Evolutionary conservation across 306 rosid species (phyloP).

Genomic region (Vicia faba): DNA sequence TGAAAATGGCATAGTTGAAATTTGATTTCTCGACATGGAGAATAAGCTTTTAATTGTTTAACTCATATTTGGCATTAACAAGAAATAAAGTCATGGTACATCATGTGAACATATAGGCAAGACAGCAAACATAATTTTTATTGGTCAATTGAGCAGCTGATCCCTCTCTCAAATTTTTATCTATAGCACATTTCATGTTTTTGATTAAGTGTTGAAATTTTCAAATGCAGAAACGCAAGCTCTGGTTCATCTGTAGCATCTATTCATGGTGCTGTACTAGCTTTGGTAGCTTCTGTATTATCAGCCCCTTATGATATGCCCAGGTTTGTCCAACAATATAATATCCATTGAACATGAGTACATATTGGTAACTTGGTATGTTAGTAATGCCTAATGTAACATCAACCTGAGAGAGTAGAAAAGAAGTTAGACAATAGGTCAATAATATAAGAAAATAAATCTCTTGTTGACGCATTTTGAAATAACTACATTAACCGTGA

Average conservation of each 20-base stretch:
- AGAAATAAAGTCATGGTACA: conserved; percentile 14
- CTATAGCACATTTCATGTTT: background rate
- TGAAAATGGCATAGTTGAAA: conserved; percentile 10
- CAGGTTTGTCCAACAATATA: conserved; percentile 53
- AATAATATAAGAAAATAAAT: background rate
- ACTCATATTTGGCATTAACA: conserved; percentile 12
- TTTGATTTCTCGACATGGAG: conserved; percentile 27
- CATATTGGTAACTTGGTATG: conserved; percentile 19
- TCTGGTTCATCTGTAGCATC: conserved; percentile 78
- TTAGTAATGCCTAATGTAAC: conserved; percentile 6
- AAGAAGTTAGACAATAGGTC: background rate
- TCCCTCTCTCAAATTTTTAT: background rate
- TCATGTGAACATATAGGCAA: conserved; percentile 17
- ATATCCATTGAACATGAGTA: conserved; percentile 31
- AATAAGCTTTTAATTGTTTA: conserved; percentile 16
- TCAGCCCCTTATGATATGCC: conserved; percentile 99
- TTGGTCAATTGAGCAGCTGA: conserved; percentile 20
- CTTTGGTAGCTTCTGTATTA: conserved; percentile 87
- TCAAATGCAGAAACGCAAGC: conserved; percentile 60
- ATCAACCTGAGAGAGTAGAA: conserved; percentile 6
- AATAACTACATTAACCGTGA: conserved; percentile 16
- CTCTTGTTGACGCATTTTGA: background rate
- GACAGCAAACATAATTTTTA: conserved; percentile 15
- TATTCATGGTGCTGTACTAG: conserved; percentile 87
- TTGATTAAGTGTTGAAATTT: conserved; percentile 33